phyloP scores from a whole-genome alignment of 2,329 filamentous ascomycete genomes.

The Scedosporium dehoogii region DNA sequence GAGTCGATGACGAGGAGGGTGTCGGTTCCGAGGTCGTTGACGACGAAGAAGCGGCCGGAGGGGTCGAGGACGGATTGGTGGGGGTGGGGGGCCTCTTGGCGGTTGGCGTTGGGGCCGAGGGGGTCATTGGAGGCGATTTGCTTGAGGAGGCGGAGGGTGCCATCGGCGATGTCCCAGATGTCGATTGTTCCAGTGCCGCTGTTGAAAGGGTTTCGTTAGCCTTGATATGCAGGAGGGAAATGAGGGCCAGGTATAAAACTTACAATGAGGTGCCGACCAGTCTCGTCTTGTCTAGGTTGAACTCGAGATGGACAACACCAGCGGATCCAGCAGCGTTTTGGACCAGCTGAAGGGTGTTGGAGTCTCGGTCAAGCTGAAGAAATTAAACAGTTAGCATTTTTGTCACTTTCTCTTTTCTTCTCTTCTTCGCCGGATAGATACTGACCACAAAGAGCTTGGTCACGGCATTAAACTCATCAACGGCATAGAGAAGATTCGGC shows the following conservation, averaged over 20 bases:
- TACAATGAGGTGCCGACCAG: conserved; percentile 34
- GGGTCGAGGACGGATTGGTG: conserved; percentile 40
- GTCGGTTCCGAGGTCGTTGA: conserved; percentile 39
- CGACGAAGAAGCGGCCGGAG: conserved; percentile 36
- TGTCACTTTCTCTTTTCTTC: background rate
- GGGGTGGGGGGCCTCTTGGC: conserved; percentile 29
- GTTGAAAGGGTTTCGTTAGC: background rate
- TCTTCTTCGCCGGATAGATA: background rate
- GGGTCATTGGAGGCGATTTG: conserved; percentile 23
- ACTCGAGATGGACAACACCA: conserved; percentile 37
- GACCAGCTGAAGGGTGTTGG: conserved; percentile 19
- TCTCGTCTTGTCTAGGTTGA: conserved; percentile 31
- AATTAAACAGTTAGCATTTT: conserved; percentile 10
- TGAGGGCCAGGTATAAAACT: background rate
- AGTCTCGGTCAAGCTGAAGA: conserved; percentile 21
- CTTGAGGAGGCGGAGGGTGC: conserved; percentile 26
- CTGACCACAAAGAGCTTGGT: conserved; percentile 25
- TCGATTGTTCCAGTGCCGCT: conserved; percentile 28
- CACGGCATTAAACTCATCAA: conserved; percentile 32
- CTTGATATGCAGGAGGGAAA: background rate
- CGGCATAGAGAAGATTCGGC: conserved; percentile 32
- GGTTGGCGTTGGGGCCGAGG: conserved; percentile 24
- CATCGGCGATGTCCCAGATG: conserved; percentile 33
- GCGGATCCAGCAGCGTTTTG: conserved; percentile 18
- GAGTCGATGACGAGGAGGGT: conserved; percentile 34